A percentile compares a stretch with the other conserved stretches of the same genome.
phyloP scores from a whole-genome alignment of 1,139 yeast genomes.

The Pneumocystis sp. region DNA sequence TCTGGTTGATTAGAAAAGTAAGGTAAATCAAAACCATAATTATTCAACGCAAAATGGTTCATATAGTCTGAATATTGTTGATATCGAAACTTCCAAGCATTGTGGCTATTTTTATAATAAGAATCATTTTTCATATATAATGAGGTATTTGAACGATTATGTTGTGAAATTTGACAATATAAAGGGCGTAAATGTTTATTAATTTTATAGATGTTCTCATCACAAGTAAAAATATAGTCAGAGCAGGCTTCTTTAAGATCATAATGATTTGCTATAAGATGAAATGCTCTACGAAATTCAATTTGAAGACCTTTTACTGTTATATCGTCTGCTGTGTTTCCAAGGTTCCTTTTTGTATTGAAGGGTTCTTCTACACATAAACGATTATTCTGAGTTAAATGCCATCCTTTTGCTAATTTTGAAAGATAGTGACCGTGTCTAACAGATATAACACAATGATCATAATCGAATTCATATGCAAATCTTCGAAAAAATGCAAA shows the following conservation, averaged over 20 bases:
- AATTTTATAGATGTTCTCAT: background rate
- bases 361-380: slow-evolving; percentile 20
- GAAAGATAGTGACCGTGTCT: slow-evolving; percentile 16
- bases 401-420: slow-evolving; percentile 18
- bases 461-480: slow-evolving; percentile 17
- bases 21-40: background rate
- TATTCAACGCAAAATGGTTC: background rate
- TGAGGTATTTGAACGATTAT: background rate
- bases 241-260: background rate
- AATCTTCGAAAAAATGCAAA: slow-evolving; percentile 17
- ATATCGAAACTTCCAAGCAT: background rate
- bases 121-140: background rate
- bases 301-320: slow-evolving; percentile 18
- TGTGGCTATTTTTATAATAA: background rate
- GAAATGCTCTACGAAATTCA: slow-evolving; percentile 18
- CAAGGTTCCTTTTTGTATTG: slow-evolving; percentile 16
- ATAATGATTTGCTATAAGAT: slow-evolving; percentile 9
- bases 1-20: background rate
- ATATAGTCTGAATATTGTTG: background rate
- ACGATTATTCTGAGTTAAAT: slow-evolving; percentile 16
- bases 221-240: background rate
- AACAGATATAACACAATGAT: slow-evolving; percentile 16
- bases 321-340: slow-evolving; percentile 19
- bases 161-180: slow-evolving; percentile 1
- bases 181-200: background rate